Base-by-base conservation (phyloP, 208 protist genomes). In the Herpetomonas tarakana region DNA sequence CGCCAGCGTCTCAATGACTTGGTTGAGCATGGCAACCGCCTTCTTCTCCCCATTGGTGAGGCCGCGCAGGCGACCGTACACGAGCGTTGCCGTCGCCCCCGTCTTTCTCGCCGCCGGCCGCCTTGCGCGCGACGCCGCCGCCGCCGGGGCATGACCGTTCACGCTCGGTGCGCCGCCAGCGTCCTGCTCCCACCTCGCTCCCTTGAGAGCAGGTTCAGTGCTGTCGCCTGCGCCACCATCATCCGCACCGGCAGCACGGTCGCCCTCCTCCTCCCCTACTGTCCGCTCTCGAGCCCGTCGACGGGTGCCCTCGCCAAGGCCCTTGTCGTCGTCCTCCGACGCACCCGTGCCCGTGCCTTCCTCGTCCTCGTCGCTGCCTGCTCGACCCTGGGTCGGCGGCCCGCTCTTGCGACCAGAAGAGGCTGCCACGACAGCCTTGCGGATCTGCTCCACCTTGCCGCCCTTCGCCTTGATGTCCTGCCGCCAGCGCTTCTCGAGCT, bases 21-120 rank as follows among this genome's bases (percentile, higher is more conserved):
- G 74, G 30, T 87, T 69, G 29, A 96, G 66, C 4, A 72, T 41
- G 3, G 58, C 62, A 1, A 87, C 78, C 0, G 73, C 82, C 60
- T 91, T 93, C 69, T 96, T 96, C 28, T 96, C 86, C 16, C 51
- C 58, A 22, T 22, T 68, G 4, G 77, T 78, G 14, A 94, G 65
- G 0, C 60, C 69, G 12, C 83, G 78, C 1, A 86, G 76, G 3
- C 88, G 83, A 22, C 74, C 76, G 55, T 67, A 82, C n/a, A 81
- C 54, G 12, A 82, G 49, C 4, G 38, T 52, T 11, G 55, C 21
- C 1, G 61, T 3, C 22, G 41, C n/a, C 28, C 53, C 27, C 52
- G 41, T 35, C 1, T 7, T 54, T 0, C 7, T 21, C 12, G 30
- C 4, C 31, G 19, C 22, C 24, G 19, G 59, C 44, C 35, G 47